A percentile compares a stretch with the other conserved stretches of the same genome.
Conservation (phyloP, 2,329 filamentous ascomycete genomes). For the Pseudogymnoascus sp. region DNA sequence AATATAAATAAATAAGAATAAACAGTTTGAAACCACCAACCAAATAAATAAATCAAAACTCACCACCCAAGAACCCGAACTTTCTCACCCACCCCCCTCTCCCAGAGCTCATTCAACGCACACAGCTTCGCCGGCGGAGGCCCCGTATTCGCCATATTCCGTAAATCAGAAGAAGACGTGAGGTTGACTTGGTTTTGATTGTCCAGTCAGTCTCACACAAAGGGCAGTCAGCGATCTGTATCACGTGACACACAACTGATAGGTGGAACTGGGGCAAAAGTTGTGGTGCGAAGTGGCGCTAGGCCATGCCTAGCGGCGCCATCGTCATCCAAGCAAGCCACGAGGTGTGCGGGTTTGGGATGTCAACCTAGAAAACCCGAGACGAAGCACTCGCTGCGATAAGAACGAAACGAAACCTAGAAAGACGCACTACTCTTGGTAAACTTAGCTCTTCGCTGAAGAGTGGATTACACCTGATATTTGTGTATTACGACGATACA, state of each 20-base stretch:
- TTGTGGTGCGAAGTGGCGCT: neutral
- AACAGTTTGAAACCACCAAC: slow-evolving; percentile 10
- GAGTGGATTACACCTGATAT: too few species aligned
- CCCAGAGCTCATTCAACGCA: slow-evolving; percentile 24
- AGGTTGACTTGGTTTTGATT: too few species aligned
- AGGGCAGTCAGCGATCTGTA: slow-evolving; percentile 13
- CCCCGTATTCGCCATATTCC: slow-evolving; percentile 12
- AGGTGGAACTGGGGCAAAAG: too few species aligned
- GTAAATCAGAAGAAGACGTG: neutral
- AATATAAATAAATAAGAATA: neutral
- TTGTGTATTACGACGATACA: neutral
- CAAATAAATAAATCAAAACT: slow-evolving; percentile 27
- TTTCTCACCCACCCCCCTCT: slow-evolving; percentile 46
- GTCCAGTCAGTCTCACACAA: too few species aligned
- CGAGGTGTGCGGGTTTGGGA: too few species aligned
- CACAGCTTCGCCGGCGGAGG: slow-evolving; percentile 23
- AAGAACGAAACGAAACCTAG: too few species aligned
- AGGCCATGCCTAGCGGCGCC: neutral
- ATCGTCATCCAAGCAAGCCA: neutral
- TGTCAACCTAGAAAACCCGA: neutral
- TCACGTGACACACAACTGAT: too few species aligned
- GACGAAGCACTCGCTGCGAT: too few species aligned
- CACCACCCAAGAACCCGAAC: slow-evolving; percentile 91
- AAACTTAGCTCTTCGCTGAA: too few species aligned
- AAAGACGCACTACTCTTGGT: too few species aligned